Base-by-base conservation (phyloP, 139 green algal species). In the Volvox africanus region DNA sequence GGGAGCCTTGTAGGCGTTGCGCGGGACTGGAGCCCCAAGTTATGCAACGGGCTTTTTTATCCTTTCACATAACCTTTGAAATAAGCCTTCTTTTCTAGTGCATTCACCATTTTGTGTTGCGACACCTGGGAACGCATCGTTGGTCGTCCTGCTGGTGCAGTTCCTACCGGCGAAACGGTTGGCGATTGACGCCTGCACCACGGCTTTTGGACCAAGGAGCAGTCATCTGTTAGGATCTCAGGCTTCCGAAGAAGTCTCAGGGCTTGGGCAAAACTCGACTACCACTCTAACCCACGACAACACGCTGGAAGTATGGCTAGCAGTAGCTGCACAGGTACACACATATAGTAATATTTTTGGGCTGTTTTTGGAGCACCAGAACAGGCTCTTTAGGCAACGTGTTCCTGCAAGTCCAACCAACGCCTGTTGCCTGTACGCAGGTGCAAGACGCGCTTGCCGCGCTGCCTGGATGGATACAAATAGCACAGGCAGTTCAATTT, bases 241-340 rank as follows among this genome's bases (percentile, higher is more conserved):
- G 28, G 17, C 71, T 35, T 30, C 26, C 21, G 26, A 79, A 9
- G 21, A n/a, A 35, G 71, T 36, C 26, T 18, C 28, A 13, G 24
- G 36, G 13, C 18, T 55, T 55, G 75, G 75, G 75, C 75, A 81
- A 35, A 44, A 37, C 17, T 65, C 78, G 36, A 61, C 78, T 68
- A 36, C 78, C 18, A 35, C 75, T 19, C 61, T 81, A 81, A 0
- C 75, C 17, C 75, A 55, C 75, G 75, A 81, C 17, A 30, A 35
- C 75, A 81, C 78, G 16, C 44, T 73, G 50, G 80, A 87, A 77
- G 82, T 88, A 19, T 89, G 85, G 85, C 37, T 89, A 18, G 85
- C 85, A 1, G 85, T 89, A 3, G 85, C 85, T 24, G 85, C 85
- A 24, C 85, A 89, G 85, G 85, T 89, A 65, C 6, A 71, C 9